Percentiles rank a stretch among this genome's conserved stretches.
Evolutionary conservation across 768 basidiomycete genomes (phyloP).

Genomic region (Dacryopinax spathularia): DNA sequence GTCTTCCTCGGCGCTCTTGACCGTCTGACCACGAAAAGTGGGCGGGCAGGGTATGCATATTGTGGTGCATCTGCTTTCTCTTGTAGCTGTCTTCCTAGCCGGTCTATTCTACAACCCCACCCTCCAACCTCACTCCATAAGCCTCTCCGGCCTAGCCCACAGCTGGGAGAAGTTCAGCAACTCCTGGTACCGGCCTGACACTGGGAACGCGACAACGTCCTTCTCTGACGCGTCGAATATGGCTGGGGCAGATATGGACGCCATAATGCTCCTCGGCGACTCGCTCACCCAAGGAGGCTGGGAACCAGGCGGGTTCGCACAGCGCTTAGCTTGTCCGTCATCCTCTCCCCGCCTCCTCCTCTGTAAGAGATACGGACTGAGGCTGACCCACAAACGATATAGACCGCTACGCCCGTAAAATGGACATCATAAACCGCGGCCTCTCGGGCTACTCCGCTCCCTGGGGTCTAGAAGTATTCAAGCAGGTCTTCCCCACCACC

Average conservation of each 20-base stretch:
- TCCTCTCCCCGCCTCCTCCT: background rate
- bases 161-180: too few species aligned
- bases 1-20: too few species aligned
- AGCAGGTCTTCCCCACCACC: slow-evolving; percentile 54
- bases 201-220: background rate
- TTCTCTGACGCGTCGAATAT: background rate
- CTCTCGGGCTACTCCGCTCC: slow-evolving; percentile 73
- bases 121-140: too few species aligned
- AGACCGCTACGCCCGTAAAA: slow-evolving; percentile 66
- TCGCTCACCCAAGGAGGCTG: slow-evolving; percentile 63
- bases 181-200: too few species aligned
- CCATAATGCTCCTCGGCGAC: slow-evolving; percentile 65
- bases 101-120: background rate
- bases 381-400: slow-evolving; percentile 5
- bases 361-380: slow-evolving; percentile 8
- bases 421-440: slow-evolving; percentile 81
- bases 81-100: background rate
- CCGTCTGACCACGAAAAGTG: too few species aligned
- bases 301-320: slow-evolving; percentile 47
- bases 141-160: too few species aligned
- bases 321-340: slow-evolving; percentile 47
- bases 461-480: slow-evolving; percentile 68
- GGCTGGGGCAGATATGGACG: slow-evolving; percentile 25
- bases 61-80: background rate
- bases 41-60: too few species aligned